phyloP scores from a whole-genome alignment of 352 stramenopile species.

The Pythium insidiosum region DNA sequence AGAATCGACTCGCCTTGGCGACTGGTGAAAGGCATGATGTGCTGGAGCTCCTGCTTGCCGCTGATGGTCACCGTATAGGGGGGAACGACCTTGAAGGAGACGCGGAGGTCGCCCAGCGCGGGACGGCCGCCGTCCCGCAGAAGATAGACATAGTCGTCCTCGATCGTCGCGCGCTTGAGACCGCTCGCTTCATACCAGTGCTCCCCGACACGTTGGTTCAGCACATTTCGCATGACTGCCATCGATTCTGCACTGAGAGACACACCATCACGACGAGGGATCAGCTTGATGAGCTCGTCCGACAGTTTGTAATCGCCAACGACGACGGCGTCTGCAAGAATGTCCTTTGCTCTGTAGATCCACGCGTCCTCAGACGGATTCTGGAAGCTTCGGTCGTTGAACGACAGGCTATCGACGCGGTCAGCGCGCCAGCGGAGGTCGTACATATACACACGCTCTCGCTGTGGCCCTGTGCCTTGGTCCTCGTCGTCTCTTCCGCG shows the following conservation, averaged over 20 bases:
- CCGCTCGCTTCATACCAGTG: conserved; percentile 30
- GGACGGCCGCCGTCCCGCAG: conserved; percentile 4
- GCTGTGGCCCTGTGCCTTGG: conserved; percentile 31
- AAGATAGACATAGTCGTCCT: conserved; percentile 55
- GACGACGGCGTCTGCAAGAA: conserved; percentile 25
- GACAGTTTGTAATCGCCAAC: conserved; percentile 53
- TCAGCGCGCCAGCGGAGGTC: conserved; percentile 51
- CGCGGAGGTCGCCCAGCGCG: conserved; percentile 45
- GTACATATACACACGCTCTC: conserved; percentile 68
- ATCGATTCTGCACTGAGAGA: conserved; percentile 28
- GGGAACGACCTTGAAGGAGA: conserved; percentile 56
- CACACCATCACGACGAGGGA: conserved; percentile 46
- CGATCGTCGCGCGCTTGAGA: conserved; percentile 36
- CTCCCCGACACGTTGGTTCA: conserved; percentile 38
- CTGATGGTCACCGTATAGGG: conserved; percentile 66
- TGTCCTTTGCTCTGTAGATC: conserved; percentile 26
- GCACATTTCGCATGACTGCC: conserved; percentile 44
- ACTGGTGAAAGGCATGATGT: conserved; percentile 33
- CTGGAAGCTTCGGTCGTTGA: conserved; percentile 51
- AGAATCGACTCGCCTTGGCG: conserved; percentile 35
- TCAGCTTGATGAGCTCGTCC: conserved; percentile 57
- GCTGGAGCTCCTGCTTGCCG: conserved; percentile 26
- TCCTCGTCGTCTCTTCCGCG: conserved; percentile 31
- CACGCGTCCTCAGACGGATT: conserved; percentile 60
- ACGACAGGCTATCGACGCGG: conserved; percentile 38